Evolutionary conservation across 73 alveolate genomes (phyloP).

Genomic region (Diophrys appendiculata): DNA sequence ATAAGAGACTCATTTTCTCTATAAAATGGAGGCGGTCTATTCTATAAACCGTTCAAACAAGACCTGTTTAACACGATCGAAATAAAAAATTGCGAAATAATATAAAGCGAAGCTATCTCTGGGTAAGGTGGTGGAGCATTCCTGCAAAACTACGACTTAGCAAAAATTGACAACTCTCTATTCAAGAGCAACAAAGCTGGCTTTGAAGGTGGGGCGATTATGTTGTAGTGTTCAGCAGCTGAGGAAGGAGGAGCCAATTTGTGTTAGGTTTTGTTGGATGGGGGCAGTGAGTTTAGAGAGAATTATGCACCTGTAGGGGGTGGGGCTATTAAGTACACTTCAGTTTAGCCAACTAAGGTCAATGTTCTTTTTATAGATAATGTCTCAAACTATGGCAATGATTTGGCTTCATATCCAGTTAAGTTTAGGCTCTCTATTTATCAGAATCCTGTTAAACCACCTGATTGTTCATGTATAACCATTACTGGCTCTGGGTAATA

Average conservation of each 20-base stretch:
- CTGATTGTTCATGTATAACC: neutral
- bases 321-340: constrained; percentile 11
- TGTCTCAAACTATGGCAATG: neutral
- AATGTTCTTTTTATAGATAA: neutral
- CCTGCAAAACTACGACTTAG: neutral
- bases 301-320: neutral
- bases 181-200: neutral
- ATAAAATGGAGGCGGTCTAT: too few species aligned
- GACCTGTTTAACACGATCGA: too few species aligned
- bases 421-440: neutral
- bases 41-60: too few species aligned
- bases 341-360: neutral
- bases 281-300: neutral
- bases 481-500: neutral
- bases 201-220: constrained; percentile 3
- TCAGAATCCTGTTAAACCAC: neutral
- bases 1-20: too few species aligned
- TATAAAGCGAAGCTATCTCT: neutral
- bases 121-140: constrained; percentile 1
- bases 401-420: constrained; percentile 1
- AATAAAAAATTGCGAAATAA: too few species aligned
- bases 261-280: neutral
- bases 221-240: neutral
- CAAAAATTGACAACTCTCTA: neutral
- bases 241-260: neutral